Conservation (phyloP, 495 filamentous ascomycete species). For the Lasiosphaeriaceae sp. region DNA sequence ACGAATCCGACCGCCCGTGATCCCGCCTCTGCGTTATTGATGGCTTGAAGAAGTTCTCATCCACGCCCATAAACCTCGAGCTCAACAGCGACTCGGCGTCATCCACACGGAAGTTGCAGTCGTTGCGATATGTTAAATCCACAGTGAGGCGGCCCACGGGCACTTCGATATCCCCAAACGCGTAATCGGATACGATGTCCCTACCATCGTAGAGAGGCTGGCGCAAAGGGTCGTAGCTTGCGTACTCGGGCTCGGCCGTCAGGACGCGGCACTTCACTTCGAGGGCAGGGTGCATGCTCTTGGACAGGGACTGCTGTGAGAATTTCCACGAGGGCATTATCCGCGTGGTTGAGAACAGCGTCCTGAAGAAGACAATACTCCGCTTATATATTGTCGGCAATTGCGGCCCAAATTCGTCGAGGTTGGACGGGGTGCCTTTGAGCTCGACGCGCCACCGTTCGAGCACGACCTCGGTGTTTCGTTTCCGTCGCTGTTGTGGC, state of each 20-base stretch:
- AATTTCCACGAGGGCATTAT: constrained; percentile 88
- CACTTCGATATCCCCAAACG: constrained; percentile 75
- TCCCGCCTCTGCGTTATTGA: constrained; percentile 49
- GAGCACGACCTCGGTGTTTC: constrained; percentile 66
- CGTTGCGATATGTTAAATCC: constrained; percentile 75
- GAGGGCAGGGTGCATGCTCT: constrained; percentile 59
- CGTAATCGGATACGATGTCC: constrained; percentile 68
- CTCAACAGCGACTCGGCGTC: constrained; percentile 87
- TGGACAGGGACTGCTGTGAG: constrained; percentile 63
- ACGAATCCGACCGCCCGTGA: constrained; percentile 34
- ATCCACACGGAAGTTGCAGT: constrained; percentile 87
- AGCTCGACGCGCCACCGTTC: constrained; percentile 89
- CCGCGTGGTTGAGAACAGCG: constrained; percentile 79
- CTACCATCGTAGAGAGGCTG: constrained; percentile 66
- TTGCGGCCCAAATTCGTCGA: constrained; percentile 61
- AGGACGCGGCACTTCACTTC: constrained; percentile 76
- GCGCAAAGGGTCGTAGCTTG: constrained; percentile 60
- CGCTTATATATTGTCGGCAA: constrained; percentile 94
- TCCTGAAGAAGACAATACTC: constrained; percentile 88
- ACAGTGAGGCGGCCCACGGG: constrained; percentile 81
- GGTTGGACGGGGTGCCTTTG: constrained; percentile 47
- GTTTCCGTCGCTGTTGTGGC: constrained; percentile 29
- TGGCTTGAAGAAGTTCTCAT: constrained; percentile 81
- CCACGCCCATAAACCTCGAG: constrained; percentile 83
- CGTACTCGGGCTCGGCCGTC: constrained; percentile 49